Evolutionary conservation across 148 eudicot species (phyloP).

Genomic region (Fagopyrum esculentum): DNA sequence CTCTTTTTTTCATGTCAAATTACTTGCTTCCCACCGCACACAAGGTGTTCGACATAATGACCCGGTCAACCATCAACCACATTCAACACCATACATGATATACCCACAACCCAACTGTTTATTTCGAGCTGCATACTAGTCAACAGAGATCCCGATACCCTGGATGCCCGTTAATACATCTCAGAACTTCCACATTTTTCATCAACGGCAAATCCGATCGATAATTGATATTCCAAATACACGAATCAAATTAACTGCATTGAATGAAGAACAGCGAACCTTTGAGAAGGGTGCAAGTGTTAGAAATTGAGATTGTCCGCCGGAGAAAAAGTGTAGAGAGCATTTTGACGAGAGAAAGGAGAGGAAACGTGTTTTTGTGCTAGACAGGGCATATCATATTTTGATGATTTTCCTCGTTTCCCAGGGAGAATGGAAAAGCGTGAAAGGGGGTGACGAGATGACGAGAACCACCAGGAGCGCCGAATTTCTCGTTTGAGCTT

Average conservation of each 20-base stretch:
- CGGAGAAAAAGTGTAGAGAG: slow-evolving; percentile 41
- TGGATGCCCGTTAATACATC: neutral
- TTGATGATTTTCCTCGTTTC: neutral
- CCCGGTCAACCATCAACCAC: slow-evolving; percentile 4
- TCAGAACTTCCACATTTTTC: neutral
- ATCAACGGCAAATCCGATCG: neutral
- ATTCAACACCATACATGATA: neutral
- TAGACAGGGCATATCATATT: neutral
- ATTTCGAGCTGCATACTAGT: neutral
- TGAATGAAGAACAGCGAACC: slow-evolving; percentile 22
- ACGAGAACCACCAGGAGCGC: neutral
- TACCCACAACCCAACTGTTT: slow-evolving; percentile 1
- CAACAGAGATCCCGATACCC: neutral
- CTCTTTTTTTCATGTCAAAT: neutral
- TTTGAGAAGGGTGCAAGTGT: slow-evolving; percentile 12
- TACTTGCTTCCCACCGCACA: slow-evolving; percentile 7
- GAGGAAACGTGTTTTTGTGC: neutral
- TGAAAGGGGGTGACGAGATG: slow-evolving; percentile 3
- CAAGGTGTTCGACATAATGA: slow-evolving; percentile 13
- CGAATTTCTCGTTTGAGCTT: neutral
- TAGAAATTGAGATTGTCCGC: slow-evolving; percentile 22
- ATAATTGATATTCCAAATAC: neutral
- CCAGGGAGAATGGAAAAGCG: slow-evolving; percentile 1
- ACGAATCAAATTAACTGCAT: neutral
- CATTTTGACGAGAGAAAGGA: slow-evolving; percentile 25